These are phyloP conservation scores for Gleditsia sinensis DNA, from an alignment of 306 rosid species.

Conservation along the genomic window DNA sequence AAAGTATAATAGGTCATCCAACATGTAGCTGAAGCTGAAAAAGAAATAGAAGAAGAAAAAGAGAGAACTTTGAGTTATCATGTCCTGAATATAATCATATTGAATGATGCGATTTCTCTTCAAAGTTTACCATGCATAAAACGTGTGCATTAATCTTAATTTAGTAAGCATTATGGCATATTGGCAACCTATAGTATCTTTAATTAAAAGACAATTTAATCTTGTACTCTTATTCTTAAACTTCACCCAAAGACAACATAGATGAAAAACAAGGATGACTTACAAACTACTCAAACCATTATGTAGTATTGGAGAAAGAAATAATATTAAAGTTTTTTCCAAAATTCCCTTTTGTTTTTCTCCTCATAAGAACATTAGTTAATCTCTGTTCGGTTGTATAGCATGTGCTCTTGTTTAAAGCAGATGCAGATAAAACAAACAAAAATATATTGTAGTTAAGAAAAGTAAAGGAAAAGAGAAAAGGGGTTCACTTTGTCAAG, in stretches of 20 bases:
- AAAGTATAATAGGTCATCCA: not conserved
- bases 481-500: constrained; percentile 9
- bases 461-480: not conserved
- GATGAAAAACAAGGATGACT: constrained; percentile 24
- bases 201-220: not conserved
- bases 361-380: not conserved
- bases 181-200: not conserved
- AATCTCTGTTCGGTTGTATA: not conserved
- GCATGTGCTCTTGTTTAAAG: not conserved
- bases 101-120: not conserved
- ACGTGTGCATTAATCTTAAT: constrained; percentile 7
- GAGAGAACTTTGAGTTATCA: not conserved
- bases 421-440: not conserved
- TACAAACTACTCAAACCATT: constrained; percentile 26
- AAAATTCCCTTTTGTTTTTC: no score
- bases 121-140: constrained; percentile 7
- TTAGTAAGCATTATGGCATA: not conserved
- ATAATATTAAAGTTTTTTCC: not conserved
- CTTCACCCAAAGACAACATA: constrained; percentile 28
- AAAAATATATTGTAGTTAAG: not conserved
- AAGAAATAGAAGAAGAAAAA: not conserved
- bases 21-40: not conserved
- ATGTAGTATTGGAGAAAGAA: not conserved
- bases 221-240: not conserved
- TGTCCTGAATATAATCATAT: not conserved